These are phyloP conservation scores for Kregervanrija pseudodelftensis DNA, from an alignment of 805 yeast species.

Conservation along the genomic window DNA sequence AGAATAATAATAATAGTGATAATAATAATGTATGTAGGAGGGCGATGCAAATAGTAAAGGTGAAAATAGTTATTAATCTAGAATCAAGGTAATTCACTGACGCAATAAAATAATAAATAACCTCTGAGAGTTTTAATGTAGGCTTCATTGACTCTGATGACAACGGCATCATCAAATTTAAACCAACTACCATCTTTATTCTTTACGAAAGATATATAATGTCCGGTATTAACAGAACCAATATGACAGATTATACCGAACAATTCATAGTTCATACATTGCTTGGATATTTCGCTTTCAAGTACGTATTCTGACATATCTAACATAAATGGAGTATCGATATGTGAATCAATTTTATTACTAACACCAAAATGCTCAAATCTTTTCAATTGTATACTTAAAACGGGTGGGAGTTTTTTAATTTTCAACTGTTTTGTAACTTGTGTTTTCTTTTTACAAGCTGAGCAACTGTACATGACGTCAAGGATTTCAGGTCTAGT, in stretches of 20 bases:
- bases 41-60: no score
- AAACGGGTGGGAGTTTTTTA: slow-evolving; percentile 64
- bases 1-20: no score
- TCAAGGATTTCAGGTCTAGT: slow-evolving; percentile 75
- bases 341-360: slow-evolving; percentile 68
- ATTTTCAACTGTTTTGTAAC: slow-evolving; percentile 71
- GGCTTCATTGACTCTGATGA: slow-evolving; percentile 55
- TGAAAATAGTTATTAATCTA: no score
- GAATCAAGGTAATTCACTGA: slow-evolving; percentile 28
- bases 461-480: slow-evolving; percentile 60
- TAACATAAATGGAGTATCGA: slow-evolving; percentile 64
- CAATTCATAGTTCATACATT: slow-evolving; percentile 54
- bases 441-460: slow-evolving; percentile 53
- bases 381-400: slow-evolving; percentile 79
- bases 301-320: slow-evolving; percentile 58
- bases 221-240: slow-evolving; percentile 95
- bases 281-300: slow-evolving; percentile 1
- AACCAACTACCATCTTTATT: slow-evolving; percentile 76
- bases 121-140: slow-evolving; percentile 70
- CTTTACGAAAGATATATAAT: slow-evolving; percentile 77
- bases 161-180: slow-evolving; percentile 82
- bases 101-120: slow-evolving; percentile 67
- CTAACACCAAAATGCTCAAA: slow-evolving; percentile 57
- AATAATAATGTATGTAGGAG: no score
- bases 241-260: slow-evolving; percentile 84